These are phyloP conservation scores for Knoxia roxburghii DNA, from an alignment of 257 asterid species.

Conservation along the genomic window DNA sequence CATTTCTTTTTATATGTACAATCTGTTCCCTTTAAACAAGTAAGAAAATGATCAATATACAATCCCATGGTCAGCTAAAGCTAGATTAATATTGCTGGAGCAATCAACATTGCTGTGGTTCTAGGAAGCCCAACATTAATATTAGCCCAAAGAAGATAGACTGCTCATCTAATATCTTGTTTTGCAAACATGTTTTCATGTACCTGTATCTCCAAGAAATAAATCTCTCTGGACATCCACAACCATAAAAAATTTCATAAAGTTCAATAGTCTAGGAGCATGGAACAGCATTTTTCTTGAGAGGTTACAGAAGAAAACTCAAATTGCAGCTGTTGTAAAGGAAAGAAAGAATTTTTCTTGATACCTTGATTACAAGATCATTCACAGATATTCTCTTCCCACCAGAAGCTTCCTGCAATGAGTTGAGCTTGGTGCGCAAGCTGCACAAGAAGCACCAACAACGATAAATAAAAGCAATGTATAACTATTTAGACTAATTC, in stretches of 20 bases:
- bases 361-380: constrained; percentile 95
- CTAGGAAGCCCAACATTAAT: background rate
- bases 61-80: too few relatives aligned
- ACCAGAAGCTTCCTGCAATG: constrained; percentile 89
- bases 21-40: background rate
- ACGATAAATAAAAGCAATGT: constrained; percentile 13
- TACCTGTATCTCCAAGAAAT: background rate
- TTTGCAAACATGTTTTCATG: background rate
- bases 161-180: background rate
- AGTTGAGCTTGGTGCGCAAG: constrained; percentile 70
- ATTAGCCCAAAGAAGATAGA: background rate
- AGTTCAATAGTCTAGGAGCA: background rate
- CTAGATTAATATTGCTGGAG: too few relatives aligned
- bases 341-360: constrained; percentile 3
- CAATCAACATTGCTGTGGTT: background rate
- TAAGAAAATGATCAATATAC: background rate
- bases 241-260: background rate
- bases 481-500: constrained; percentile 10
- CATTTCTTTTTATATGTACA: background rate
- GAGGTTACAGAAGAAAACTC: background rate
- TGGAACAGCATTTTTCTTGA: background rate
- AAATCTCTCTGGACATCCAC: background rate
- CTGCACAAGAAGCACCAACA: constrained; percentile 34
- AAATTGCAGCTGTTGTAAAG: background rate
- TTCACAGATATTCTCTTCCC: constrained; percentile 89